These are phyloP conservation scores for Adiantum capillusveneris DNA, from an alignment of 75 land plant genomes.

Conservation along the genomic window DNA sequence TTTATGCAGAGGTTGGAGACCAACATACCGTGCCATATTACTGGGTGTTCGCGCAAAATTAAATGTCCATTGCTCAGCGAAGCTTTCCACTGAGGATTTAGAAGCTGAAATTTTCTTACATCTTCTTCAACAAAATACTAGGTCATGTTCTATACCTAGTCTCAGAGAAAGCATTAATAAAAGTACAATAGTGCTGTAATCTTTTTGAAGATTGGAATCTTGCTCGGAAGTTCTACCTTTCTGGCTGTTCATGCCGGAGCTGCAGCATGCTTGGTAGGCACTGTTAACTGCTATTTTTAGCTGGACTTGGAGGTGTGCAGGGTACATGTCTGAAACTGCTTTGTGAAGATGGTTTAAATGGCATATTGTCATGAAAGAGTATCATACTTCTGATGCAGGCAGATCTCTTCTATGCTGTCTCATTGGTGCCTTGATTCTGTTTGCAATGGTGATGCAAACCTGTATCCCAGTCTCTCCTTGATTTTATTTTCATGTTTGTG, in stretches of 20 bases:
- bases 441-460: no score
- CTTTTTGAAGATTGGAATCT: no score
- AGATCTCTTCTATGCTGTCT: no score
- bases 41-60: slow-evolving; percentile 67
- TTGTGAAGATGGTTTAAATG: background rate
- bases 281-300: no score
- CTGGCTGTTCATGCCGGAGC: no score
- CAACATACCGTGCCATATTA: slow-evolving; percentile 76
- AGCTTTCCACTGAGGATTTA: slow-evolving; percentile 76
- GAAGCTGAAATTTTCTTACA: slow-evolving; percentile 93
- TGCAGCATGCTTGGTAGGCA: no score
- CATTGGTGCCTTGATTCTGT: no score
- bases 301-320: no score
- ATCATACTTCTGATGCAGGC: background rate
- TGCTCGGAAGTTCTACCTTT: no score
- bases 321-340: background rate
- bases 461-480: no score
- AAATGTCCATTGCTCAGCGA: slow-evolving; percentile 74
- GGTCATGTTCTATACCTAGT: slow-evolving; percentile 22
- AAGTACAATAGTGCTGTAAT: background rate
- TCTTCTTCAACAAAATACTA: slow-evolving; percentile 59
- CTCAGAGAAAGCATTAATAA: background rate
- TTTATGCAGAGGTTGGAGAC: slow-evolving; percentile 77
- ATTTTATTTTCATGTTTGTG: background rate
- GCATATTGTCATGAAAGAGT: background rate